Conservation (phyloP, 2,329 filamentous ascomycete genomes). For the Sporothrix brasiliensis region DNA sequence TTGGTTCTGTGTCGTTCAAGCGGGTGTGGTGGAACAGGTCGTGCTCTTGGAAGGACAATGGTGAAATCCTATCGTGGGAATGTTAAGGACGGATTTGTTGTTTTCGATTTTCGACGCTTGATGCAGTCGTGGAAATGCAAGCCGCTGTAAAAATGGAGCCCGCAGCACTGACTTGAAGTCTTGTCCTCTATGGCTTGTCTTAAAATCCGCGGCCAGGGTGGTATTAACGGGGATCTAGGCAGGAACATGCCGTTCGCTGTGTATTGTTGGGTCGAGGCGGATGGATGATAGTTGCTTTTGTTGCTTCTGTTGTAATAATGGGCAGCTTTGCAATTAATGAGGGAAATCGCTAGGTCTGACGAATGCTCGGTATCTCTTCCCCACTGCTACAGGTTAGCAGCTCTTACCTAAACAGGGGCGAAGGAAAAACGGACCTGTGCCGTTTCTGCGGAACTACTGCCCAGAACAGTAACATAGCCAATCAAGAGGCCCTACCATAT, state of each 20-base stretch:
- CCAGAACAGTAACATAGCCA: too few species aligned
- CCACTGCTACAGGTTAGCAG: conserved; percentile 26
- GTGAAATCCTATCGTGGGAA: neutral
- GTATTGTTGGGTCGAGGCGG: neutral
- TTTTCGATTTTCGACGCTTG: neutral
- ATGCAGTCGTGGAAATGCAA: conserved; percentile 13
- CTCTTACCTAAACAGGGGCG: conserved; percentile 15
- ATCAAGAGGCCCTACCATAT: neutral
- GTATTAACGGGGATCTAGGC: neutral
- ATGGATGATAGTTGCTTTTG: neutral
- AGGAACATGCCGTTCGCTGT: neutral
- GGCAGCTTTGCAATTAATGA: neutral
- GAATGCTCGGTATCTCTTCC: conserved; percentile 22
- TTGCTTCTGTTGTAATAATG: neutral
- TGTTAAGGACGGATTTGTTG: conserved; percentile 1
- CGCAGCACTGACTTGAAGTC: neutral
- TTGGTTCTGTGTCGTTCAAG: neutral
- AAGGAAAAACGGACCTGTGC: neutral
- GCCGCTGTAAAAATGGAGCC: conserved; percentile 15
- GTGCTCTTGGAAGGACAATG: neutral
- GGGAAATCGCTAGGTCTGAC: neutral
- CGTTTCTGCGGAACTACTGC: neutral
- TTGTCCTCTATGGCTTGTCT: conserved; percentile 11
- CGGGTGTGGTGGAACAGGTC: neutral
- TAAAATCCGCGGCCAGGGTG: conserved; percentile 14